Evolutionary conservation across 176 grass and related monocot species (phyloP), one percentile per base, ranked within the genome.

Genomic region (Microstegium vimineum): DNA sequence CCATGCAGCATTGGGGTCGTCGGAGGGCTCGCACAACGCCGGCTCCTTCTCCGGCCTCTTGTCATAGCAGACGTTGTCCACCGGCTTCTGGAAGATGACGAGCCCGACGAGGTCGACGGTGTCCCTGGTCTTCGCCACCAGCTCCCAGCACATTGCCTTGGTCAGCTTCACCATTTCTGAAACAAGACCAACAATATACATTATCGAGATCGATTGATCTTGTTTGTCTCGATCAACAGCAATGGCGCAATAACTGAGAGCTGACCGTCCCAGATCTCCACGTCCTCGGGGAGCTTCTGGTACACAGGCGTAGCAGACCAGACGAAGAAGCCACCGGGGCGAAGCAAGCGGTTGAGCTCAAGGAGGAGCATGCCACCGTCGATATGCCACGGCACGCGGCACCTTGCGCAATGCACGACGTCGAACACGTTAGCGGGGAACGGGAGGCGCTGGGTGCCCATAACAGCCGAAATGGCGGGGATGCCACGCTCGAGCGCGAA

Each of bases 291-390:
- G 37, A 92, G 85, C 28, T 92, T 92, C 80, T 99, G 89, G 66
- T 99, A 99, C 5, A 94, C 91, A 4, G 96, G 93, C 23, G 96
- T 99, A 45, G 96, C 96, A 5, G 96, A 95, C 96, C 96, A 99
- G 16, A 99, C 87, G 61, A 99, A 99, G 80, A 95, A 87, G 15
- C 96, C 96, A 2, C 96, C 96, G 14, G 96, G 96, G 3, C 96
- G 90, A 41, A 99, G 81, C 56, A 99, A 77, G 0, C 93, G 86
- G 74, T 95, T 99, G 3, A 95, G 57, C 93, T 99, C 93, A 10
- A 99, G 82, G 49, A 99, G 90, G 1, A 99, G 87, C 89, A 81
- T 85, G 3, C 96, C 93, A 62, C 97, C 97, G 27, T 99, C 89
- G 45, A 87, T 91, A 71, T 95, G 89, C 97, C 97, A 99, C 7